These are phyloP conservation scores for Diplotaxis tenuifolia DNA, from an alignment of 345 rosid species.

Conservation along the genomic window DNA sequence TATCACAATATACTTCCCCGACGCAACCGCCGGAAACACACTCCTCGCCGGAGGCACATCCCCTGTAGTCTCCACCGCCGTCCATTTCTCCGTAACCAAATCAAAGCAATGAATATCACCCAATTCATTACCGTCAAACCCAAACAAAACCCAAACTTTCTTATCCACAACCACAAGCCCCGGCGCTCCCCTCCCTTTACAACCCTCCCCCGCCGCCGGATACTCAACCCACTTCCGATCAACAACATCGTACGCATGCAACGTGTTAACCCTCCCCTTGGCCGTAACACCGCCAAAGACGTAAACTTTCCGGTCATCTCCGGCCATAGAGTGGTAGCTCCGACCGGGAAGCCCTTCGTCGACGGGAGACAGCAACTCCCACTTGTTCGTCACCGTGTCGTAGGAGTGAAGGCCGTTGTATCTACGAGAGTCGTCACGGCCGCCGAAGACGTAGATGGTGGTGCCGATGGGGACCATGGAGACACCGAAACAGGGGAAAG, in stretches of 20 bases:
- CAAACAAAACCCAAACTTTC: slow-evolving; percentile 38
- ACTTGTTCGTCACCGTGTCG: slow-evolving; percentile 29
- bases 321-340: slow-evolving; percentile 32
- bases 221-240: slow-evolving; percentile 36
- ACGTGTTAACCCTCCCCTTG: slow-evolving; percentile 29
- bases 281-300: slow-evolving; percentile 37
- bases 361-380: slow-evolving; percentile 14
- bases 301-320: slow-evolving; percentile 31
- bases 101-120: slow-evolving; percentile 38
- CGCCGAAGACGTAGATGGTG: slow-evolving; percentile 35
- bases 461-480: slow-evolving; percentile 33
- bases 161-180: slow-evolving; percentile 31
- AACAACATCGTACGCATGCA: slow-evolving; percentile 29
- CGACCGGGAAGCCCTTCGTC: slow-evolving; percentile 36
- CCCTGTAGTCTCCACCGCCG: slow-evolving; percentile 27
- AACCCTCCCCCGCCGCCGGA: slow-evolving; percentile 35
- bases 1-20: slow-evolving; percentile 27
- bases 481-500: slow-evolving; percentile 37
- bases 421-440: slow-evolving; percentile 26
- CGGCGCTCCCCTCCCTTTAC: slow-evolving; percentile 39
- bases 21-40: slow-evolving; percentile 29
- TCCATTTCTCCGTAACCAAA: background rate
- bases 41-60: slow-evolving; percentile 30
- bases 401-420: slow-evolving; percentile 27
- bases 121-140: slow-evolving; percentile 31